Conservation (phyloP, 768 basidiomycete genomes). For the Tricholoma furcatifolium region DNA sequence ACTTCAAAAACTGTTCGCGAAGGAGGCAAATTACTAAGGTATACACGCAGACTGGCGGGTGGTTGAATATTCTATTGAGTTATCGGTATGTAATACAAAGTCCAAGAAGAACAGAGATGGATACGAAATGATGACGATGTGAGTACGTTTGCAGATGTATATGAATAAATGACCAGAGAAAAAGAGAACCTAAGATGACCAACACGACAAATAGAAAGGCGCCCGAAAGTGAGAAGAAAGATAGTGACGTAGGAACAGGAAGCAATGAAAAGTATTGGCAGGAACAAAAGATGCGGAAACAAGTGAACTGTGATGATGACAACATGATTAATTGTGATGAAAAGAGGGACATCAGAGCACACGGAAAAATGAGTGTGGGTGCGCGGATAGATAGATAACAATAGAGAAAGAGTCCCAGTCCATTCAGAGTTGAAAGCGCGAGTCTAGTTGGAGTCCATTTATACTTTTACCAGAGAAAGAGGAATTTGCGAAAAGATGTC, state of each 20-base stretch:
- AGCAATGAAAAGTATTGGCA: background rate
- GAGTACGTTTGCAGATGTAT: no score
- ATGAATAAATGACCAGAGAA: background rate
- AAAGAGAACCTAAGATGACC: background rate
- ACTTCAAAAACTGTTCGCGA: no score
- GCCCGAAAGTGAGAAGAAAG: background rate
- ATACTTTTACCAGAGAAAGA: background rate
- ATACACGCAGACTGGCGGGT: no score
- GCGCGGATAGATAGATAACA: background rate
- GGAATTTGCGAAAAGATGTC: no score
- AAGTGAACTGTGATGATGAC: no score
- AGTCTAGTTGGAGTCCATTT: constrained; percentile 3
- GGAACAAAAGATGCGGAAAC: no score
- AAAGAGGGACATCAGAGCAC: background rate
- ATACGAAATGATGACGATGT: no score
- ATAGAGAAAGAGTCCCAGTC: background rate
- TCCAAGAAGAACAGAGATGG: no score
- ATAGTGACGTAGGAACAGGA: background rate
- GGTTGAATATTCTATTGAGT: no score
- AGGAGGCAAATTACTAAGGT: no score
- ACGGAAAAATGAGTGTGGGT: background rate
- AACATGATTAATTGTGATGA: background rate
- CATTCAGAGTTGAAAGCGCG: background rate
- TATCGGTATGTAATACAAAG: no score
- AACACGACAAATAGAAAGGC: background rate